phyloP scores from a whole-genome alignment of 1,139 yeast species.

The Zhuliangozyma parablackwelliae region DNA sequence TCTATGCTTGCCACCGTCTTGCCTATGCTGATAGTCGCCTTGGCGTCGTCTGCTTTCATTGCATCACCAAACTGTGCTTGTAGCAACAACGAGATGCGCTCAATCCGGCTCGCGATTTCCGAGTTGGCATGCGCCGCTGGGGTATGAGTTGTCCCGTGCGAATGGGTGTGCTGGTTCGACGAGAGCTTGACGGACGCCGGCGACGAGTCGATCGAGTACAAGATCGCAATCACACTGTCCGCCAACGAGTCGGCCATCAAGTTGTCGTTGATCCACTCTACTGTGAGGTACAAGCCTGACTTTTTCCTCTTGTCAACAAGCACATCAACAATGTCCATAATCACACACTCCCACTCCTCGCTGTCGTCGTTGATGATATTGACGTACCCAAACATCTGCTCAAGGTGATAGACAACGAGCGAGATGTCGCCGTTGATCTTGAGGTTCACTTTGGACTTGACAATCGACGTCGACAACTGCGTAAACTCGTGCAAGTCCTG shows the following conservation, averaged over 20 bases:
- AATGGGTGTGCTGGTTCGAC: constrained; percentile 53
- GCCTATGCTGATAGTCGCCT: constrained; percentile 65
- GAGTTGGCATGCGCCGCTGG: constrained; percentile 27
- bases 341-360: constrained; percentile 48
- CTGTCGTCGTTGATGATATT: constrained; percentile 61
- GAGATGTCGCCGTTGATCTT: constrained; percentile 78
- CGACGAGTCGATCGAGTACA: constrained; percentile 87
- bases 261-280: constrained; percentile 90
- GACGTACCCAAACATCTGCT: constrained; percentile 92
- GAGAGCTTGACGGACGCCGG: constrained; percentile 92
- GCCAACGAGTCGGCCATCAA: constrained; percentile 87
- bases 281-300: constrained; percentile 46
- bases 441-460: constrained; percentile 75
- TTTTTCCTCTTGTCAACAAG: constrained; percentile 42
- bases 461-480: constrained; percentile 78
- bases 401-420: constrained; percentile 80
- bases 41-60: constrained; percentile 37
- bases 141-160: constrained; percentile 15
- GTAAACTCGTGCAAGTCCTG: constrained; percentile 88
- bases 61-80: constrained; percentile 87
- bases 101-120: constrained; percentile 50
- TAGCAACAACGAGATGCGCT: constrained; percentile 60
- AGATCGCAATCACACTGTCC: constrained; percentile 85
- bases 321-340: constrained; percentile 44
- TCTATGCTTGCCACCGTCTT: constrained; percentile 67